These are phyloP conservation scores for Lithospermum erythrorhizon DNA, from an alignment of 257 asterid genomes.

Conservation along the genomic window DNA sequence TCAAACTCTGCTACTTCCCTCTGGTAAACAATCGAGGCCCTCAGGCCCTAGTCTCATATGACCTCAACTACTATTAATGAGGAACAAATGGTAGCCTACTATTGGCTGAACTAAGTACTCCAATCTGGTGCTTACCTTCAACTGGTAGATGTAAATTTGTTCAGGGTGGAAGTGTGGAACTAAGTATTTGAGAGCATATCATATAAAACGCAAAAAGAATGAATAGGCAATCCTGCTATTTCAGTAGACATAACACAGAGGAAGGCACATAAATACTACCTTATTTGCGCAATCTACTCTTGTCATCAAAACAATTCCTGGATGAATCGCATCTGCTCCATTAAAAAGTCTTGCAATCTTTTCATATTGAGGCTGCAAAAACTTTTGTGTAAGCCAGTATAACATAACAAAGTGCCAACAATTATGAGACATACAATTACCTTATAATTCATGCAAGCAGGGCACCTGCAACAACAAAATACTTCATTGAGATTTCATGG, in stretches of 20 bases:
- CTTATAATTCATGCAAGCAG: conserved; percentile 97
- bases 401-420: neutral
- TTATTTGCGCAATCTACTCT: conserved; percentile 86
- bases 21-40: no score
- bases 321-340: conserved; percentile 81
- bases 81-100: no score
- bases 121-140: no score
- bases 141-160: no score
- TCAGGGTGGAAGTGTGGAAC: no score
- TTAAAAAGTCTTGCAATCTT: conserved; percentile 83
- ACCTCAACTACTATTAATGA: no score
- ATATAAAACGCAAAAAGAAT: neutral
- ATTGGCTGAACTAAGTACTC: no score
- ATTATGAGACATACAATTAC: conserved; percentile 20
- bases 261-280: conserved; percentile 41
- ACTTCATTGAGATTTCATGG: conserved; percentile 12
- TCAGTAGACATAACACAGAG: conserved; percentile 1
- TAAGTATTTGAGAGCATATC: no score
- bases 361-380: conserved; percentile 84
- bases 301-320: conserved; percentile 71
- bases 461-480: conserved; percentile 64
- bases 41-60: no score
- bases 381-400: conserved; percentile 11
- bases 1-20: no score
- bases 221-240: neutral